Evolutionary conservation across 768 basidiomycete genomes (phyloP).

Genomic region (Hygrocybe punicea): DNA sequence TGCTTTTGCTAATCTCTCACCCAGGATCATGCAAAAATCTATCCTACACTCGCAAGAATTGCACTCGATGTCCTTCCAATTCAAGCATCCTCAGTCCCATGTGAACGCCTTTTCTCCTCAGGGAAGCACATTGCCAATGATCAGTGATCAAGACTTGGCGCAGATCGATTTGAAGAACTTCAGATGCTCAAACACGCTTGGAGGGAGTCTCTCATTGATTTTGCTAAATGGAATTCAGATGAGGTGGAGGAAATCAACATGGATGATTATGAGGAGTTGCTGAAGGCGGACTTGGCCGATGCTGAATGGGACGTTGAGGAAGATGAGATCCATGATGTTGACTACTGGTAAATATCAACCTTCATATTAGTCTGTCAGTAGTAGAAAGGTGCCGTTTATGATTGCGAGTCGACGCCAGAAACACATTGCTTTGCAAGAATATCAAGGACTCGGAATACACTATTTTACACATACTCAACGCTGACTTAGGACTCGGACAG

Average conservation of each 20-base stretch:
- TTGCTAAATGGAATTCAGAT: background rate
- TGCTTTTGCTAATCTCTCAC: background rate
- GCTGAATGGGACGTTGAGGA: background rate
- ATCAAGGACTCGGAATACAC: no score
- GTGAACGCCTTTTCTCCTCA: conserved; percentile 16
- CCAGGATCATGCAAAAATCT: background rate
- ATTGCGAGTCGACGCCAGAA: no score
- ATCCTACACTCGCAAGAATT: conserved; percentile 16
- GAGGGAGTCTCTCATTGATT: background rate
- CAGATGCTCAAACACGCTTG: background rate
- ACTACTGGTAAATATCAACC: no score
- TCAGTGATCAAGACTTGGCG: background rate
- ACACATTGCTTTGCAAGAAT: no score
- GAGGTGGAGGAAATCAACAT: background rate
- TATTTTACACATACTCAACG: no score
- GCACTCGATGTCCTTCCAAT: conserved; percentile 16
- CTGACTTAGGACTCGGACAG: no score
- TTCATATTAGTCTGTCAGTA: no score
- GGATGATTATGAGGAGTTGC: background rate
- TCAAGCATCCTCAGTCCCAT: conserved; percentile 22
- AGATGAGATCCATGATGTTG: no score
- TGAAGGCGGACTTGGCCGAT: background rate
- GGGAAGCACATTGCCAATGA: background rate
- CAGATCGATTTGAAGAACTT: background rate
- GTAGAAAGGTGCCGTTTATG: no score